phyloP scores from a whole-genome alignment of 1,284 basidiomycete species.

The Waitea zeae region DNA sequence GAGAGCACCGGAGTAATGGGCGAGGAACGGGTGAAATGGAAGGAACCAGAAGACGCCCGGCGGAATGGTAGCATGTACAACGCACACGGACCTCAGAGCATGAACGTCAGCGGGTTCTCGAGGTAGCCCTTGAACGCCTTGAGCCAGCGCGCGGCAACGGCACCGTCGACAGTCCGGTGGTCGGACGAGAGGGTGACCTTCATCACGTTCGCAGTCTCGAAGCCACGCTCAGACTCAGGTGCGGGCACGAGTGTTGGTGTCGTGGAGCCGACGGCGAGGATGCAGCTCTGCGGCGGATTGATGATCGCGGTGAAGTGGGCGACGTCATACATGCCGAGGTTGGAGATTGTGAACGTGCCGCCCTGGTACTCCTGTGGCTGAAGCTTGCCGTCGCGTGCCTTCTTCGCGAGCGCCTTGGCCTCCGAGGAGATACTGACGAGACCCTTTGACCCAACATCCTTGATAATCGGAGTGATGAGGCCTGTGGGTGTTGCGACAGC shows the following conservation, averaged over 20 bases:
- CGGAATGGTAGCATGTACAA: no score
- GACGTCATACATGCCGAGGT: slow-evolving; percentile 96
- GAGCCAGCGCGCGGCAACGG: slow-evolving; percentile 82
- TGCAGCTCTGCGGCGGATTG: slow-evolving; percentile 97
- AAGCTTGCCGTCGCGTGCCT: slow-evolving; percentile 94
- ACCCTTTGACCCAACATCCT: slow-evolving; percentile 84
- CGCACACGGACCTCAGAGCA: no score
- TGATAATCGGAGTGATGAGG: slow-evolving; percentile 95
- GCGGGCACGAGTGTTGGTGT: slow-evolving; percentile 77
- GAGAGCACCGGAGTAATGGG: no score
- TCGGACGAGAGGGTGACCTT: slow-evolving; percentile 93
- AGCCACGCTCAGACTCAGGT: slow-evolving; percentile 80
- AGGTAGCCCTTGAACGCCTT: slow-evolving; percentile 92
- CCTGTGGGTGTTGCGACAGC: slow-evolving; percentile 95
- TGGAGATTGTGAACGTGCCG: slow-evolving; percentile 97
- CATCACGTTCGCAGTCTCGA: slow-evolving; percentile 87
- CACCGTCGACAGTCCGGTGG: slow-evolving; percentile 91
- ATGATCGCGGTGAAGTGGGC: slow-evolving; percentile 98
- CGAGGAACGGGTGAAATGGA: no score
- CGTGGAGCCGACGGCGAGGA: slow-evolving; percentile 90
- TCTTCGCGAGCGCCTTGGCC: slow-evolving; percentile 84
- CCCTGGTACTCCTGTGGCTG: slow-evolving; percentile 96
- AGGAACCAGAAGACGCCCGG: no score
- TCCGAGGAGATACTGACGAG: slow-evolving; percentile 85
- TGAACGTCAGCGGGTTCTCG: slow-evolving; percentile 90